phyloP scores from a whole-genome alignment of 345 rosid species.

The thale cress (Arabidopsis thaliana) region TAIR10.1 NC_003076.8:8467501-8468000 shows the following conservation, averaged over 20 bases:
- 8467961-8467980: conserved; percentile 10
- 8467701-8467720: conserved; percentile 51
- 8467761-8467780: conserved; percentile 11
- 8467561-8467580: background rate
- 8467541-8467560: conserved; percentile 19
- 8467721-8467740: conserved; percentile 5
- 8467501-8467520: conserved; percentile 97
- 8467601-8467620: conserved; percentile 49
- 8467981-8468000: conserved; percentile 35
- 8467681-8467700: conserved; percentile 97
- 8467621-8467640: conserved; percentile 98
- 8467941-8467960: conserved; percentile 15
- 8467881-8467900: conserved; percentile 79
- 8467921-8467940: conserved; percentile 33
- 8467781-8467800: conserved; percentile 90
- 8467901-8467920: conserved; percentile 93
- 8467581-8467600: background rate
- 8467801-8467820: conserved; percentile 99
- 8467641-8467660: conserved; percentile 96
- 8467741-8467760: conserved; percentile 17
- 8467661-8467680: conserved; percentile 95
- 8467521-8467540: conserved; percentile 82
- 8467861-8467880: conserved; percentile 93
- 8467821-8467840: conserved; percentile 93
- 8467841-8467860: conserved; percentile 99